These are phyloP conservation scores for Kazachstania africana DNA, from an alignment of 805 yeast genomes.

Conservation along the genomic window DNA sequence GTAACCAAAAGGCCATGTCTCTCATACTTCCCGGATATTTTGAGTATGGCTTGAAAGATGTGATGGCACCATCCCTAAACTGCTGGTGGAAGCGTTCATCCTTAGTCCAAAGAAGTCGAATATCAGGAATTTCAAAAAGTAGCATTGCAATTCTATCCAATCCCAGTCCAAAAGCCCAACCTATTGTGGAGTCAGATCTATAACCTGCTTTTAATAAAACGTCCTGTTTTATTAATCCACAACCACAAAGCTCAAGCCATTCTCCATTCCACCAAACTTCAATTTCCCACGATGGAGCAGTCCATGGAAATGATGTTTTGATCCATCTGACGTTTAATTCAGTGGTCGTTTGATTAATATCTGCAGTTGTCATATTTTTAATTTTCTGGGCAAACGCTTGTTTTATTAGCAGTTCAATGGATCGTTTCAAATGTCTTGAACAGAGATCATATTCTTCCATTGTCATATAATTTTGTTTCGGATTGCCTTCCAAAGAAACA, in stretches of 20 bases:
- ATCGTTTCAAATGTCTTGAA: conserved; percentile 69
- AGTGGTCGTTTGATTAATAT: conserved; percentile 21
- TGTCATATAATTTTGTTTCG: conserved; percentile 70
- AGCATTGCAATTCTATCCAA: conserved; percentile 93
- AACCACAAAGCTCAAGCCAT: conserved; percentile 95
- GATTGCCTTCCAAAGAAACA: conserved; percentile 42
- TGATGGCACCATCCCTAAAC: conserved; percentile 52
- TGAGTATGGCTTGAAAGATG: conserved; percentile 76
- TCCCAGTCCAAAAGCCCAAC: conserved; percentile 98
- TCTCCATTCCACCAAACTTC: conserved; percentile 99
- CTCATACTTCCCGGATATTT: conserved; percentile 79
- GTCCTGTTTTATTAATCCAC: conserved; percentile 77
- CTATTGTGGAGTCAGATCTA: conserved; percentile 43
- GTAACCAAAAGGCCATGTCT: conserved; percentile 89
- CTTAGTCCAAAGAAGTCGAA: conserved; percentile 80
- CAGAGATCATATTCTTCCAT: conserved; percentile 58
- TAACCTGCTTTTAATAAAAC: conserved; percentile 67
- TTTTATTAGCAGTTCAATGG: conserved; percentile 72
- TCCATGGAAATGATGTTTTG: conserved; percentile 95
- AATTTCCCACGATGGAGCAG: conserved; percentile 95
- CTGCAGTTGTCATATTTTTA: conserved; percentile 40
- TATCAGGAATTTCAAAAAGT: conserved; percentile 89
- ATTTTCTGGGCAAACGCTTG: conserved; percentile 52
- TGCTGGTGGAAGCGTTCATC: conserved; percentile 71
- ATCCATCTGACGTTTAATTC: conserved; percentile 89